phyloP scores from a whole-genome alignment of 73 alveolate genomes.

The Diophrys sp. region DNA sequence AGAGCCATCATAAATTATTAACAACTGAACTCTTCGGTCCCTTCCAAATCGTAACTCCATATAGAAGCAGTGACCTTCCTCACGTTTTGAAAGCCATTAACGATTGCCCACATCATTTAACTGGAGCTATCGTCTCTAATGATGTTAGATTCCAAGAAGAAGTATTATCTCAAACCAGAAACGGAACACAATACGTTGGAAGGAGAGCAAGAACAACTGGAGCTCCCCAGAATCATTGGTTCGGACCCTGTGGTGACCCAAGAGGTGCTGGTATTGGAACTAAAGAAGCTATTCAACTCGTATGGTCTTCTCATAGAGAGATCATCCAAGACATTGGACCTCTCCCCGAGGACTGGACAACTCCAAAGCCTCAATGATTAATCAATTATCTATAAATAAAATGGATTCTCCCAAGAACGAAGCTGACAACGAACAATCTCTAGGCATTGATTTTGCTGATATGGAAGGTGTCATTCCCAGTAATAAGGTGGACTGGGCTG shows the following conservation, averaged over 20 bases:
- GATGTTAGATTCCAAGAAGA: conserved; percentile 73
- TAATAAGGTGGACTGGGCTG: too few species aligned
- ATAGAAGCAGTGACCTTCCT: conserved; percentile 28
- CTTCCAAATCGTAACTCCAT: conserved; percentile 75
- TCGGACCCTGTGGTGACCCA: conserved; percentile 96
- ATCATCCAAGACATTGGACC: conserved; percentile 87
- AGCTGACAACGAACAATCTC: too few species aligned
- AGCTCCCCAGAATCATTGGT: conserved; percentile 99
- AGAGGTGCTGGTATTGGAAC: conserved; percentile 97
- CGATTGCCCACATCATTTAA: conserved; percentile 79
- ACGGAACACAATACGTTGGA: conserved; percentile 88
- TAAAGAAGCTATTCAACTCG: conserved; percentile 76
- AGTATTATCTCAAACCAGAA: conserved; percentile 64
- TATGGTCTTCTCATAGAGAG: conserved; percentile 96
- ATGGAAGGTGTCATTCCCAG: too few species aligned
- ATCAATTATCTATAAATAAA: too few species aligned
- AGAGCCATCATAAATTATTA: conserved; percentile 50
- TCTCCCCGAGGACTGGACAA: conserved; percentile 35
- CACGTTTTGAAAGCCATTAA: conserved; percentile 56
- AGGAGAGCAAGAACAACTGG: conserved; percentile 98
- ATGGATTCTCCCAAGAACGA: too few species aligned
- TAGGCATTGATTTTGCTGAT: too few species aligned
- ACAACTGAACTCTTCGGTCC: conserved; percentile 95
- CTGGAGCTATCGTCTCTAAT: conserved; percentile 95
- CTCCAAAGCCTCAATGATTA: not conserved